Evolutionary conservation across 176 grass and related monocot species (phyloP), one percentile per base, ranked within the genome.

Genomic region (Raddia distichophylla): DNA sequence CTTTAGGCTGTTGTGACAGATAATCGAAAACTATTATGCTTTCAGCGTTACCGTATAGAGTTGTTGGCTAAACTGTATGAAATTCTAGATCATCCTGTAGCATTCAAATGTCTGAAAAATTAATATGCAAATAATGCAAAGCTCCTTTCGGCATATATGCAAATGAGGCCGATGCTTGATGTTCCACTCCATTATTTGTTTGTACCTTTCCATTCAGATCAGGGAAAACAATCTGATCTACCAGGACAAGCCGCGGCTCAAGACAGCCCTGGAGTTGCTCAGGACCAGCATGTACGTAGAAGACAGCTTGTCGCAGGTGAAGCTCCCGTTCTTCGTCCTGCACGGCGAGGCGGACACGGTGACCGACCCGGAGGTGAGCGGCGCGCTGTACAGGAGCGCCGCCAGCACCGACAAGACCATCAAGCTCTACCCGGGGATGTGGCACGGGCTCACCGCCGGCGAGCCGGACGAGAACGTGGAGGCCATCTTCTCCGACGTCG

Each of bases 401-500:
- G 76, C 84, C 67, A 98, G 95, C 69, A 22, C 82, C 10, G 96
- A 95, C 84, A 98, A 91, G 79, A 87, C 86, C 47, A 95, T 98
- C 75, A 95, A 91, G 89, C 96, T 98, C 40, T 98, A 98, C 84
- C 78, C 88, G 7, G 92, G 86, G 13, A 95, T 98, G 92, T 98
- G 95, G 96, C 96, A 98, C 34, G 96, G 92, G 27, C 82, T 98
- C 68, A 98, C 93, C 32, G 84, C 89, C 7, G 96, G 96, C 4
- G 92, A 95, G 70, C 86, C 96, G 0, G 90, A 95, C 13, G 86
- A 93, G 9, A 98, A 95, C 71, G 89, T 98, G 0, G 90, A 87
- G 62, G 42, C 32, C 20, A 6, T 88, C 80, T 95, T 98, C 71
- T 55, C 82, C 40, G 96, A 98, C 89, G 86, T 95, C 63, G 77